phyloP scores from a whole-genome alignment of 805 yeast species.

The Lipomyces sp. region DNA sequence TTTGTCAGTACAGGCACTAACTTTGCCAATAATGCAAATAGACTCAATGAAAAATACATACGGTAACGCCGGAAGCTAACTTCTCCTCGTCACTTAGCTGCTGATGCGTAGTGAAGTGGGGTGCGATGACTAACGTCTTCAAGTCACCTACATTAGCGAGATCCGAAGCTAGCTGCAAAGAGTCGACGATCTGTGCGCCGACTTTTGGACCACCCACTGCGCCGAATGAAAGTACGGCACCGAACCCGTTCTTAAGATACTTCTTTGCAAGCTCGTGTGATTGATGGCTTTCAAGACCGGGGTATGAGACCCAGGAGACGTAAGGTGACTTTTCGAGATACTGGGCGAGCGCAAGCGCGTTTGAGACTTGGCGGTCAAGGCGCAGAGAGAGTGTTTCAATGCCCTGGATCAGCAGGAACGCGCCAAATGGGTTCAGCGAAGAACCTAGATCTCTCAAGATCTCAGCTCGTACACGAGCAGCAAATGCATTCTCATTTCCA shows the following conservation, averaged over 20 bases:
- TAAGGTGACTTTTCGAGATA: slow-evolving; percentile 72
- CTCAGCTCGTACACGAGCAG: slow-evolving; percentile 80
- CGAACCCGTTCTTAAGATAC: slow-evolving; percentile 78
- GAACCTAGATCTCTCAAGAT: slow-evolving; percentile 93
- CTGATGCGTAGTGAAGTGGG: slow-evolving; percentile 94
- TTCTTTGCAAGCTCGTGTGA: slow-evolving; percentile 82
- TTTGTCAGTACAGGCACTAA: neutral
- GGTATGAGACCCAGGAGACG: slow-evolving; percentile 89
- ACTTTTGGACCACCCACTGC: slow-evolving; percentile 69
- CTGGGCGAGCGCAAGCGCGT: slow-evolving; percentile 79
- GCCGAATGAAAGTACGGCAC: slow-evolving; percentile 89
- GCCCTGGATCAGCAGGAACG: slow-evolving; percentile 88
- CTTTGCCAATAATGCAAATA: neutral
- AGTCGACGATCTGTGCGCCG: slow-evolving; percentile 83
- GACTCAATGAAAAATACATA: neutral
- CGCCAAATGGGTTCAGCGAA: slow-evolving; percentile 80
- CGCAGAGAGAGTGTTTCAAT: slow-evolving; percentile 91
- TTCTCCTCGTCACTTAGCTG: slow-evolving; percentile 85
- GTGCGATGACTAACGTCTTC: slow-evolving; percentile 93
- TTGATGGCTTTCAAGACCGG: slow-evolving; percentile 80
- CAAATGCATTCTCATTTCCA: slow-evolving; percentile 72
- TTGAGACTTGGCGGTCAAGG: slow-evolving; percentile 87
- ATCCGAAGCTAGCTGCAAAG: slow-evolving; percentile 82
- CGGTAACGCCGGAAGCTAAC: slow-evolving; percentile 78
- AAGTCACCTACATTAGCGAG: slow-evolving; percentile 97